Percentiles rank a stretch among this genome's conserved stretches.
These are phyloP conservation scores for Sclerotinia borealis DNA, from an alignment of 2,329 filamentous ascomycete species.

Conservation along the genomic window DNA sequence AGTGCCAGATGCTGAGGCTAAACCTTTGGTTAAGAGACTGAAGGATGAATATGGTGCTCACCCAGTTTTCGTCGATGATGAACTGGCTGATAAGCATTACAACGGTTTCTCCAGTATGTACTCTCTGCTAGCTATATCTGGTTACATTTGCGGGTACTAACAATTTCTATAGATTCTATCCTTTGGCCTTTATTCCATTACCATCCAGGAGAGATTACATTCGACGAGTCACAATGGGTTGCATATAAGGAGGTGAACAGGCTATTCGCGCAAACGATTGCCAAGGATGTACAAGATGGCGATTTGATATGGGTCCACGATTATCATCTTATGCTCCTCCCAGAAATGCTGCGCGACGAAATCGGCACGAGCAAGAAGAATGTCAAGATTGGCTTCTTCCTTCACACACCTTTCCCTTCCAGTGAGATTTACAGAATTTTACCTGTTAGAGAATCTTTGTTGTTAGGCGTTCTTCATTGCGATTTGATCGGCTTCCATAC, in stretches of 20 bases:
- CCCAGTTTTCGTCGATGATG: conserved; percentile 88
- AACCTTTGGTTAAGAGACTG: conserved; percentile 67
- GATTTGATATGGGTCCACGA: conserved; percentile 98
- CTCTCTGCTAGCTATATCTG: not conserved
- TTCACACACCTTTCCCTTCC: conserved; percentile 95
- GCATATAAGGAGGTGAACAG: conserved; percentile 92
- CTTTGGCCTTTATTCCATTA: conserved; percentile 99
- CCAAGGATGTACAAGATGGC: conserved; percentile 82
- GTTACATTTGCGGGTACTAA: conserved; percentile 13
- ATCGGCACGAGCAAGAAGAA: conserved; percentile 77
- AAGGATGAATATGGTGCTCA: conserved; percentile 85
- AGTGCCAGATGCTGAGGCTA: conserved; percentile 76
- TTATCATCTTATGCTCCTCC: conserved; percentile 96
- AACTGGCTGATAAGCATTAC: conserved; percentile 91
- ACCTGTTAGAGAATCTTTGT: conserved; percentile 82
- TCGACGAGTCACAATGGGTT: conserved; percentile 90
- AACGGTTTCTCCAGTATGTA: conserved; percentile 91
- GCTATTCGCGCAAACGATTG: conserved; percentile 82
- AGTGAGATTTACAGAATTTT: conserved; percentile 96
- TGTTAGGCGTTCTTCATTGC: conserved; percentile 83
- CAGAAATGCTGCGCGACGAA: conserved; percentile 89
- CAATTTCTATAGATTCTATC: conserved; percentile 65
- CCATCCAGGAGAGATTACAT: conserved; percentile 96
- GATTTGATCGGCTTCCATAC: conserved; percentile 98
- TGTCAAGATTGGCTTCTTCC: conserved; percentile 96